Evolutionary conservation across 2,329 filamentous ascomycete species (phyloP).

Genomic region (Cadophora sp.): DNA sequence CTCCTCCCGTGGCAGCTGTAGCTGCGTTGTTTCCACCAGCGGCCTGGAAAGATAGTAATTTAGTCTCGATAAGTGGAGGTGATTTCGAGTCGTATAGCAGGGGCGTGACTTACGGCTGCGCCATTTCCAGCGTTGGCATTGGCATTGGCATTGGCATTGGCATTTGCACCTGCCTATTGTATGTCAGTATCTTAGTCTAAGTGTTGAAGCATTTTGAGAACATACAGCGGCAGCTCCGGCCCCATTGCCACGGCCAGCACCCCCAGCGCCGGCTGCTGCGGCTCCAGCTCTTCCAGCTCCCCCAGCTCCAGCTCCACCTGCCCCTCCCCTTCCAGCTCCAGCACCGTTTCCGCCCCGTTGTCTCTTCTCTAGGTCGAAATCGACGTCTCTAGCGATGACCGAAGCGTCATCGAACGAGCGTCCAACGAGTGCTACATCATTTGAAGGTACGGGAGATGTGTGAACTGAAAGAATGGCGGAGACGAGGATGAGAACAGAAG

Average conservation of each 20-base stretch:
- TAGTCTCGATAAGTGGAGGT: too few relatives aligned
- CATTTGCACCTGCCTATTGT: neutral
- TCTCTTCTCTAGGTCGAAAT: neutral
- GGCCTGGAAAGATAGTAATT: too few relatives aligned
- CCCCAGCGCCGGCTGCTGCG: too few relatives aligned
- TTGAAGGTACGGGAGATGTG: slow-evolving; percentile 10
- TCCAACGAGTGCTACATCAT: neutral
- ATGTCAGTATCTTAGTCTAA: neutral
- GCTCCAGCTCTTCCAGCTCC: neutral
- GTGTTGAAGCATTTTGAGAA: too few relatives aligned
- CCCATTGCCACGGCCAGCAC: too few relatives aligned
- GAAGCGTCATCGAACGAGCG: neutral
- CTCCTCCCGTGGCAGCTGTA: neutral
- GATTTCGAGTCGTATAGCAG: too few relatives aligned
- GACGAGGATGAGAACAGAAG: slow-evolving; percentile 16
- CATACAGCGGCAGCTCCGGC: too few relatives aligned
- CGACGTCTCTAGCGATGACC: neutral
- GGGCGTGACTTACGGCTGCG: neutral
- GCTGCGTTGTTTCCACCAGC: neutral
- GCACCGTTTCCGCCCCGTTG: neutral
- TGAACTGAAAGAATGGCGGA: slow-evolving; percentile 19
- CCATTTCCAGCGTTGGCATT: neutral
- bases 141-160: neutral
- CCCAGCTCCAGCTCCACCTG: neutral
- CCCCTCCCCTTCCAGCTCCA: neutral